phyloP scores from a whole-genome alignment of 2,329 filamentous ascomycete genomes.

The Chaetomium strumarium region DNA sequence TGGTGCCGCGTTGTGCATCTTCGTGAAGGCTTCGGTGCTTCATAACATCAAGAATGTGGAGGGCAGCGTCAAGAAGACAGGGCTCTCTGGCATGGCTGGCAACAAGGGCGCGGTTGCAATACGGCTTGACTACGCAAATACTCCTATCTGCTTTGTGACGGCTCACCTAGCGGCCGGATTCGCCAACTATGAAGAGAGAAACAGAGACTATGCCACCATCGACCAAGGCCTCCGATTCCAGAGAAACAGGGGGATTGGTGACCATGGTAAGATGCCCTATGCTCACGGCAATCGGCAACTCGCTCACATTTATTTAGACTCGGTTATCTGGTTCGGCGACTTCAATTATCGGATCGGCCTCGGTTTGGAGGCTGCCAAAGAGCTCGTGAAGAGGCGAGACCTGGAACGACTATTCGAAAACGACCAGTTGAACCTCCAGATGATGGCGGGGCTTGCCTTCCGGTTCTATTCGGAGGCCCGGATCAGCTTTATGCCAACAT shows the following conservation, averaged over 20 bases:
- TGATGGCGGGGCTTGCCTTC: constrained; percentile 87
- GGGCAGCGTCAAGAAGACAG: constrained; percentile 87
- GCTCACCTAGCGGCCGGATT: constrained; percentile 95
- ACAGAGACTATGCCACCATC: constrained; percentile 87
- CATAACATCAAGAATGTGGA: constrained; percentile 92
- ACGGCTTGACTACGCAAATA: constrained; percentile 89
- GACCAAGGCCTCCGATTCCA: constrained; percentile 84
- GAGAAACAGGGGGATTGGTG: constrained; percentile 81
- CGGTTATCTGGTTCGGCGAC: constrained; percentile 91
- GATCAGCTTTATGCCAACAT: constrained; percentile 87
- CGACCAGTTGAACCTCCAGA: constrained; percentile 92
- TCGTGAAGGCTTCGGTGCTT: constrained; percentile 73
- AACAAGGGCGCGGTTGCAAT: constrained; percentile 98
- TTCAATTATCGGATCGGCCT: constrained; percentile 98
- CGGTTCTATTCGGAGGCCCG: constrained; percentile 85
- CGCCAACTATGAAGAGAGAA: constrained; percentile 92
- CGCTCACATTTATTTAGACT: constrained; percentile 39
- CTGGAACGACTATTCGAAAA: constrained; percentile 80
- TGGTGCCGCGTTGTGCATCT: constrained; percentile 86
- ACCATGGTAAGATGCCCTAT: constrained; percentile 57
- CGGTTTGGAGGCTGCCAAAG: constrained; percentile 68
- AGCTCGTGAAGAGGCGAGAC: constrained; percentile 65
- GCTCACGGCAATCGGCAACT: background rate
- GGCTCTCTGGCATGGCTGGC: constrained; percentile 92
- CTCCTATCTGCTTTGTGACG: constrained; percentile 89